These are phyloP conservation scores for Mediolabrus comicus DNA, from an alignment of 108 stramenopile species.

Conservation along the genomic window DNA sequence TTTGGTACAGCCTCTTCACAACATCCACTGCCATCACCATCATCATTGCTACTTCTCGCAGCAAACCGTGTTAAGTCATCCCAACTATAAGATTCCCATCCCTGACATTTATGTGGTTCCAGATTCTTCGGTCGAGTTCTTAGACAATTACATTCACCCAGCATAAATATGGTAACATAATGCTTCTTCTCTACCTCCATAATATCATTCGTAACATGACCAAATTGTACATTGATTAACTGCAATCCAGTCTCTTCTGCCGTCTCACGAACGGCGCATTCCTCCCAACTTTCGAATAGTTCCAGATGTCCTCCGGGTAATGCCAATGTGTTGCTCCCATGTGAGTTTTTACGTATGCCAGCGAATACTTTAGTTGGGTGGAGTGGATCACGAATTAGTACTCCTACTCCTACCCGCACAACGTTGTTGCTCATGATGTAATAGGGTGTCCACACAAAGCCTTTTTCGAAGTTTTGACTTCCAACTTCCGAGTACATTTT, in stretches of 20 bases:
- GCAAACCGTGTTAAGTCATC: slow-evolving; percentile 51
- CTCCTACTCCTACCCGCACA: slow-evolving; percentile 84
- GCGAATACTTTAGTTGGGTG: slow-evolving; percentile 55
- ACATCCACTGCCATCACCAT: neutral
- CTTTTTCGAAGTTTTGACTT: too few species aligned
- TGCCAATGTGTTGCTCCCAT: slow-evolving; percentile 69
- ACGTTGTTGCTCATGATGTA: slow-evolving; percentile 15
- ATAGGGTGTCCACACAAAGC: too few species aligned
- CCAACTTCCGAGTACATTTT: too few species aligned
- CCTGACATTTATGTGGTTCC: slow-evolving; percentile 88
- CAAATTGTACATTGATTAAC: slow-evolving; percentile 54
- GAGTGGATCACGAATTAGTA: slow-evolving; percentile 61
- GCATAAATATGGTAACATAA: slow-evolving; percentile 90
- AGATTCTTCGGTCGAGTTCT: slow-evolving; percentile 53
- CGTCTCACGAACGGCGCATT: slow-evolving; percentile 85
- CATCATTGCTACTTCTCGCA: neutral
- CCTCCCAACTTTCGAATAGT: slow-evolving; percentile 84
- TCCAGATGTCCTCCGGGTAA: slow-evolving; percentile 88
- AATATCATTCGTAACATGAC: slow-evolving; percentile 81
- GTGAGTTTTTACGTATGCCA: slow-evolving; percentile 78
- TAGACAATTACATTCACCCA: slow-evolving; percentile 42
- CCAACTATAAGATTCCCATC: slow-evolving; percentile 84
- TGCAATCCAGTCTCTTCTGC: slow-evolving; percentile 77
- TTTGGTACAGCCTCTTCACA: slow-evolving; percentile 9
- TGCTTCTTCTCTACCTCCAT: slow-evolving; percentile 76